Evolutionary conservation across 495 filamentous ascomycete genomes (phyloP).

Genomic region (Staphylotrichum tortipilum): DNA sequence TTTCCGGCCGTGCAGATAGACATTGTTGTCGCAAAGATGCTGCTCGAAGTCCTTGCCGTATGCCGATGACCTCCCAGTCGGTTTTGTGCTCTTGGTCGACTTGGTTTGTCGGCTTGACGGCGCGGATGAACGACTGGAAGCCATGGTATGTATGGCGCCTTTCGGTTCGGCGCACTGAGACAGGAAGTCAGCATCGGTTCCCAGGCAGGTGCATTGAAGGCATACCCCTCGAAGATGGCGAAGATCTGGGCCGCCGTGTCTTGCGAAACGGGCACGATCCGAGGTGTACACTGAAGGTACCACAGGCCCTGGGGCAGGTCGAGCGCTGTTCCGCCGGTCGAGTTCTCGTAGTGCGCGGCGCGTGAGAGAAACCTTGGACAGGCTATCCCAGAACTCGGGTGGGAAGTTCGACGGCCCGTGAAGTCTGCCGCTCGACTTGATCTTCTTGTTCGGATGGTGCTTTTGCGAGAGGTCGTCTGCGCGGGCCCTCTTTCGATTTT

Average conservation of each 20-base stretch:
- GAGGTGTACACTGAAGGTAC: conserved; percentile 8
- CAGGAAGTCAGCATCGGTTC: conserved; percentile 2
- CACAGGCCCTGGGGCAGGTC: conserved; percentile 1
- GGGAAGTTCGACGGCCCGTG: conserved; percentile 16
- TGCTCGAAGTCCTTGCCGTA: no score
- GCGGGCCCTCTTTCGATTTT: conserved; percentile 12
- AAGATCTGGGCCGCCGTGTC: conserved; percentile 16
- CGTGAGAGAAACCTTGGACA: conserved; percentile 28
- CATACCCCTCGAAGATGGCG: conserved; percentile 17
- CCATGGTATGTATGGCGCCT: conserved; percentile 2
- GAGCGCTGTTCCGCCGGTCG: conserved; percentile 23
- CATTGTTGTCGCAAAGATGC: no score
- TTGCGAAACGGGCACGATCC: conserved; percentile 14
- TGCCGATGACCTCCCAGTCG: no score
- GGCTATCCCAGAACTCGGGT: conserved; percentile 25
- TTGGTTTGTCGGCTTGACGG: conserved; percentile 9
- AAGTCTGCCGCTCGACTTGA: conserved; percentile 7
- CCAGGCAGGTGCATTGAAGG: neutral
- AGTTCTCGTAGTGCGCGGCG: conserved; percentile 27
- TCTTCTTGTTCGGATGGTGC: conserved; percentile 13
- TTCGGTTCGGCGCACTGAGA: conserved; percentile 7
- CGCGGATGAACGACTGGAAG: conserved; percentile 5
- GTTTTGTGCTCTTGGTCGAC: no score
- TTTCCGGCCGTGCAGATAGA: no score
- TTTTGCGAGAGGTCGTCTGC: conserved; percentile 8